Evolutionary conservation across 2,329 filamentous ascomycete species (phyloP).

Genomic region (Aspergillus flavus): DNA sequence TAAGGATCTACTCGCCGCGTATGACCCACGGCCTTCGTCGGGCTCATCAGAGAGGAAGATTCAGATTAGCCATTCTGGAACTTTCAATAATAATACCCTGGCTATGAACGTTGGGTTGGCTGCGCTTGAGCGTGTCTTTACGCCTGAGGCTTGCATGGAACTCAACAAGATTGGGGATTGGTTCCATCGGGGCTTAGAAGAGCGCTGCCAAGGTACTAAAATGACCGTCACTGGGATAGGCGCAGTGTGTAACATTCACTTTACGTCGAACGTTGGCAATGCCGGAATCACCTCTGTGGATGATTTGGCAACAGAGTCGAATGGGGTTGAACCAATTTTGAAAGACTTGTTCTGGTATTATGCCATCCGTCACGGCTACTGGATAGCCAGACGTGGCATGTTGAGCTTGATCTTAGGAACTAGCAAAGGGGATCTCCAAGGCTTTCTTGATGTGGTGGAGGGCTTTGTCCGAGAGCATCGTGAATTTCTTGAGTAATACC

Average conservation of each 20-base stretch:
- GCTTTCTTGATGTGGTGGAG: neutral
- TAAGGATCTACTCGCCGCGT: slow-evolving; percentile 60
- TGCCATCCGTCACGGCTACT: neutral
- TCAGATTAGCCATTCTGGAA: slow-evolving; percentile 57
- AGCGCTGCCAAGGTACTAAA: neutral
- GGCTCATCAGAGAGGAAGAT: slow-evolving; percentile 6
- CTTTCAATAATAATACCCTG: slow-evolving; percentile 69
- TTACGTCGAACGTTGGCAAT: neutral
- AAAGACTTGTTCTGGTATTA: neutral
- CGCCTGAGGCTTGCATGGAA: neutral
- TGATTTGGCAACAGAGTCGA: neutral
- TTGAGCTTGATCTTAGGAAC: neutral
- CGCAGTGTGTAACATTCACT: neutral
- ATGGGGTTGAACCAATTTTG: neutral
- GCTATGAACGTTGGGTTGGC: slow-evolving; percentile 48
- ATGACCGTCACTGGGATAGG: neutral
- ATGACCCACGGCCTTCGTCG: slow-evolving; percentile 48
- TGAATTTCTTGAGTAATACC: neutral
- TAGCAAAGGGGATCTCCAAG: neutral
- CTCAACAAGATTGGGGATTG: neutral
- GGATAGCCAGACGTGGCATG: neutral
- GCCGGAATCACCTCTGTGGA: neutral
- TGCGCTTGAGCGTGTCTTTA: neutral
- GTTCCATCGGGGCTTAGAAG: neutral
- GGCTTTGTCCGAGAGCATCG: neutral